Base-by-base conservation (phyloP, 768 basidiomycete genomes). In the Hygrocybe coccinea region DNA sequence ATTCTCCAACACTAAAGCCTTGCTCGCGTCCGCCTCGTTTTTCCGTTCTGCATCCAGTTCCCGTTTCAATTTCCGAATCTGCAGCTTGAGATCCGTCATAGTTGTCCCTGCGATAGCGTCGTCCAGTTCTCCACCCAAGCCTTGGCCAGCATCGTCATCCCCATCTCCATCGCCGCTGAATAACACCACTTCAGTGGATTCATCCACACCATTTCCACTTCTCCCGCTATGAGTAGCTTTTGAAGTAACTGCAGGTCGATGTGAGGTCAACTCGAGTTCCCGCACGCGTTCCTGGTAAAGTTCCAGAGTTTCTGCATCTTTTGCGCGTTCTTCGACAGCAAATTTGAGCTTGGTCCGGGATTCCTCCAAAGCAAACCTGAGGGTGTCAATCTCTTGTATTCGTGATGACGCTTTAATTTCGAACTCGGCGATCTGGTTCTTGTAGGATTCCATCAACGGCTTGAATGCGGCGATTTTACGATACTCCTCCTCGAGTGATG, bases 371-470 rank as follows among this genome's bases (percentile, higher is more conserved):
- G 91, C 85, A 59, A 88, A 87, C 45, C 78, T 80, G 15, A 91
- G 71, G 0, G 79, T 77, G 55, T 93, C 87, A 21, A 84, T 77
- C 65, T 95, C 87, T 62, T 89, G 83, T 35, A 75, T 77, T 41
- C 84, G 82, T 2, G 77, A 60, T 0, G 88, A 82, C 45, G 76
- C 71, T 67, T 90, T 91, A 21, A 77, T 64, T 67, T 97, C 95
- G 17, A 95, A 78, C 17, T 90, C 85, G 15, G 82, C 75, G 53
- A 97, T 87, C 62, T 95, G 92, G 47, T 74, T 80, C 69, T 91
- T 95, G 75, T 97, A 95, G 1, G 86, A 89, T 59, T 97, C 95
- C 82, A 94, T 87, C 38, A 95, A 78, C 3, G 89, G 89, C 68
- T 88, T 92, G 74, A 89, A 89, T 2, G 86, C 84, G 1, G 87